Percentiles rank a stretch among this genome's conserved stretches.
Evolutionary conservation across 129 eudicot species (phyloP).

Genomic region (Rutidosis leptorrhynchoides): DNA sequence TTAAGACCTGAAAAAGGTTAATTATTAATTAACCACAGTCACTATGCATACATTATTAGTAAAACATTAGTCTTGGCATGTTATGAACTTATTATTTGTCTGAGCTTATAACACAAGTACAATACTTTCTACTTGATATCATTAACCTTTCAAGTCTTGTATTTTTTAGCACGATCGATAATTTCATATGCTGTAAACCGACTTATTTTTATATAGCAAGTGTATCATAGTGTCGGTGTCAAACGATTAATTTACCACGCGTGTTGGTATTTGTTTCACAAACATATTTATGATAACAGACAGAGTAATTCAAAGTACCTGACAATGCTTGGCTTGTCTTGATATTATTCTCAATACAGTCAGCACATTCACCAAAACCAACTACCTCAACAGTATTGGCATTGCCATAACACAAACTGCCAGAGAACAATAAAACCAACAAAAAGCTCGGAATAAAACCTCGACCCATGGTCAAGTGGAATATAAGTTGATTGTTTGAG

Average conservation of each 20-base stretch:
- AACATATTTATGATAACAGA: constrained; percentile 1
- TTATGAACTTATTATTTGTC: background rate
- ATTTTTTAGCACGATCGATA: background rate
- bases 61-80: background rate
- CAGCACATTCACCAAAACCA: constrained; percentile 79
- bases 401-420: constrained; percentile 40
- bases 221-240: background rate
- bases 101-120: background rate
- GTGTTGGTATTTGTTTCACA: background rate
- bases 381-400: constrained; percentile 55
- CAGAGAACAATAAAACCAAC: constrained; percentile 40
- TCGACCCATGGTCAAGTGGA: constrained; percentile 28
- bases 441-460: constrained; percentile 35
- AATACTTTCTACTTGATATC: too few relatives aligned
- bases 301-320: constrained; percentile 39
- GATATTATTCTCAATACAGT: constrained; percentile 64
- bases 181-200: background rate
- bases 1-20: constrained; percentile 52
- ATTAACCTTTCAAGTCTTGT: constrained; percentile 51
- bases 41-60: constrained; percentile 7
- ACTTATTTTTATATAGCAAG: background rate
- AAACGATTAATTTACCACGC: background rate
- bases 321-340: constrained; percentile 65
- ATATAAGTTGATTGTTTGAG: constrained; percentile 26
- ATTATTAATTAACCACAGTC: background rate